Evolutionary conservation across 805 yeast species (phyloP).

Genomic region (Wickerhamiella kurtzmanii): DNA sequence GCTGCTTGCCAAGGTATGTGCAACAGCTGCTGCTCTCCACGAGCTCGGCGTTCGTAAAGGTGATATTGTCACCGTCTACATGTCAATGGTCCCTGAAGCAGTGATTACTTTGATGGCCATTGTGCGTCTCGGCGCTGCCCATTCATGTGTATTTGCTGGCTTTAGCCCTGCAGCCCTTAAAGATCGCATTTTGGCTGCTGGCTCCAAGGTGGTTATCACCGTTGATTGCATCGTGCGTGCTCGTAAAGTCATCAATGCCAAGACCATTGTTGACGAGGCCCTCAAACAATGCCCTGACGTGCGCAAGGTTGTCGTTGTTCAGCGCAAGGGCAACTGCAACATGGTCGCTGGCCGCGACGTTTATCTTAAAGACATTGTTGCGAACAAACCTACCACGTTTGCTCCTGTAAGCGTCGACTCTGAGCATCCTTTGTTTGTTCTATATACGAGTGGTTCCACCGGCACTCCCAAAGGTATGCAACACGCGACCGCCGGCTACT

Average conservation of each 20-base stretch:
- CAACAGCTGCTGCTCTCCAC: slow-evolving; percentile 71
- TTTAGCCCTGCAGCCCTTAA: slow-evolving; percentile 83
- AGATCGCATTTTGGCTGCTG: slow-evolving; percentile 84
- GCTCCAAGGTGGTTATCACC: slow-evolving; percentile 75
- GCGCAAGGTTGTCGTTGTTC: slow-evolving; percentile 69
- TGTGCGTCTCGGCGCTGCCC: slow-evolving; percentile 88
- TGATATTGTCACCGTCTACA: slow-evolving; percentile 89
- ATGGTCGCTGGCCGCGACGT: slow-evolving; percentile 70
- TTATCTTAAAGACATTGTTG: slow-evolving; percentile 90
- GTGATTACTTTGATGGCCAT: slow-evolving; percentile 83
- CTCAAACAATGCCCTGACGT: slow-evolving; percentile 57
- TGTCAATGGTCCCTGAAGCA: slow-evolving; percentile 97
- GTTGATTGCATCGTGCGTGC: slow-evolving; percentile 95
- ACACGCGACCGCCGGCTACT: slow-evolving; percentile 88
- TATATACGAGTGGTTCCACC: slow-evolving; percentile 95
- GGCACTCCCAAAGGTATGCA: slow-evolving; percentile 98
- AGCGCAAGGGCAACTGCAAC: slow-evolving; percentile 74
- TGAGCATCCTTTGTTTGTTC: slow-evolving; percentile 89
- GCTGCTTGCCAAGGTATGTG: slow-evolving; percentile 70
- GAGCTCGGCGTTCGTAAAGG: slow-evolving; percentile 70
- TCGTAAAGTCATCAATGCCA: slow-evolving; percentile 68
- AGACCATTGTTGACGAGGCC: slow-evolving; percentile 92
- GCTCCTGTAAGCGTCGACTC: slow-evolving; percentile 80
- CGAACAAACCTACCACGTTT: slow-evolving; percentile 66
- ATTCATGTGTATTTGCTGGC: slow-evolving; percentile 96